Base-by-base conservation (phyloP, 2,329 filamentous ascomycete genomes). In the Aspergillus thermomutatus region DNA sequence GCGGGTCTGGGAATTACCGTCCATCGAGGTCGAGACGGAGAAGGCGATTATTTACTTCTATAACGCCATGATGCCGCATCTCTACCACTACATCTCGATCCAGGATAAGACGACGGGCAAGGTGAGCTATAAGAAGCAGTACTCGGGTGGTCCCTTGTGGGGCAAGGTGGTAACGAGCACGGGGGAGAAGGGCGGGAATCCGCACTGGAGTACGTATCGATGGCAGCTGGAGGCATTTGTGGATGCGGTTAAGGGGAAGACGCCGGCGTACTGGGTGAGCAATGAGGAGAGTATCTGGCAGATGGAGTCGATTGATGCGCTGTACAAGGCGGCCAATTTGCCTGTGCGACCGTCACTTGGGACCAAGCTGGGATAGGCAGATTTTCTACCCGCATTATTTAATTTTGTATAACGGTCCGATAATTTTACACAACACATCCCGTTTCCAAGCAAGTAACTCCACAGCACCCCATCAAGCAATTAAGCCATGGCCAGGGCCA, bases 171-270 rank as follows among this genome's bases (percentile, higher is more conserved):
- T 50, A 45, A 71, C 62, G 6, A 71, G 62, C 10, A 25, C 37
- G 37, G 57, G 57, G 19, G 50, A 50, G 19, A 59, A 65, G 51
- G 63, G 63, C 14, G 63, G 74, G 7, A 71, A 79, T 68, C 61
- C 62, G 2, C 74, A 66, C 49, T 81, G 79, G 79, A 68, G 70
- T 40, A 75, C 76, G 19, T 81, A 80, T 64, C 71, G 78, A 4
- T 71, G 80, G 63, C 75, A 78, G 70, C 69, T 83, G 40, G 79
- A 82, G 64, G 71, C 75, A 53, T 82, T 83, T 64, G 77, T 81
- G 11, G 74, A 80, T 64, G 69, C 67, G 37, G 64, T 82, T 31
- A 69, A 70, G 47, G 77, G 75, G 0, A 61, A 60, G 31, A 52
- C 59, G 26, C 61, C 60, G 28, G 54, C 63, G 17, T 65, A 54